Evolutionary conservation across 192 early-diverging fungal genomes (phyloP).

Genomic region (Backusella tarrabulga): DNA sequence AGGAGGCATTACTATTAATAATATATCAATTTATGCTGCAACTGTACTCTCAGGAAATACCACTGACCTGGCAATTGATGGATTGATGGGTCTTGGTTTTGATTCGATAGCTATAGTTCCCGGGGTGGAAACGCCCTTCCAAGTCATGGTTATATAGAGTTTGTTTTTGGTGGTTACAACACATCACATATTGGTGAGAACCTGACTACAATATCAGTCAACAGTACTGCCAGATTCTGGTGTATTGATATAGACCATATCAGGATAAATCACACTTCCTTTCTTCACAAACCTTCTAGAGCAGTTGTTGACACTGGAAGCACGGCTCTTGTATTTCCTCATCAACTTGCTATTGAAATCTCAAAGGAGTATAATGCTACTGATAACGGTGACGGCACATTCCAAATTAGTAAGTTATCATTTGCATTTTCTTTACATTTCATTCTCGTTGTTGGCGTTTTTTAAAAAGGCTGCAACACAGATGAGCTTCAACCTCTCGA

Average conservation of each 20-base stretch:
- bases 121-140: slow-evolving; percentile 47
- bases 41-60: background rate
- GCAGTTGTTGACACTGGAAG: too few relatives aligned
- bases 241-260: slow-evolving; percentile 9
- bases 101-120: slow-evolving; percentile 31
- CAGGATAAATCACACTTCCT: background rate
- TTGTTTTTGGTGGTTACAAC: slow-evolving; percentile 42
- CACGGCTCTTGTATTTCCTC: too few relatives aligned
- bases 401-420: background rate
- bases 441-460: too few relatives aligned
- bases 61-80: slow-evolving; percentile 41
- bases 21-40: slow-evolving; percentile 24
- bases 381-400: too few relatives aligned
- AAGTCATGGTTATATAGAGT: slow-evolving; percentile 48
- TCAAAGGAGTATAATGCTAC: too few relatives aligned
- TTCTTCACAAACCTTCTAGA: too few relatives aligned
- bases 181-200: slow-evolving; percentile 28
- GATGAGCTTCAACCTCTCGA: slow-evolving; percentile 14
- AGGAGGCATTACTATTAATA: slow-evolving; percentile 27
- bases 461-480: background rate
- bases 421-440: background rate
- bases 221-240: slow-evolving; percentile 14
- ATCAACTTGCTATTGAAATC: too few relatives aligned
- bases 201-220: slow-evolving; percentile 39
- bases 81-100: slow-evolving; percentile 61